Evolutionary conservation across 2,329 filamentous ascomycete genomes (phyloP).

Genomic region (Pyrenophora graminea): DNA sequence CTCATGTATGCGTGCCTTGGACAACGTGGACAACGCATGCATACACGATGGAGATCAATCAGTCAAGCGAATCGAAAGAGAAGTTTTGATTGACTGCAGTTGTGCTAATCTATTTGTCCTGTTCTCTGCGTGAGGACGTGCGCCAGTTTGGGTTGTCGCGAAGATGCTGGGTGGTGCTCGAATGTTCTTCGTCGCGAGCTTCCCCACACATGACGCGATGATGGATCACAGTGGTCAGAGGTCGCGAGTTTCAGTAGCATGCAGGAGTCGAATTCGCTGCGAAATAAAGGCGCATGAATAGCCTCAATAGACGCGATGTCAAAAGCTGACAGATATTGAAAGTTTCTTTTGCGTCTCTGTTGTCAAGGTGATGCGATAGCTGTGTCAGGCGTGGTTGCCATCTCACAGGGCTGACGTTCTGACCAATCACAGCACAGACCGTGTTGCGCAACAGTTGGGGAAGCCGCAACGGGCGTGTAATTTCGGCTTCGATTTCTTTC

Average conservation of each 20-base stretch:
- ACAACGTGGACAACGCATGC: conserved; percentile 1
- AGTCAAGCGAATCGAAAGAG: neutral
- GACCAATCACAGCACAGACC: conserved; percentile 17
- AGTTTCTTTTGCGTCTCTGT: neutral
- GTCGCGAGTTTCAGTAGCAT: neutral
- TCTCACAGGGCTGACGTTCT: conserved; percentile 3
- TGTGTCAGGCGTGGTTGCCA: conserved; percentile 2
- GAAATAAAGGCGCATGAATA: neutral
- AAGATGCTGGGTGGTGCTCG: conserved; percentile 10
- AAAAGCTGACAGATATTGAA: too few species aligned
- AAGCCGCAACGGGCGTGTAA: conserved; percentile 12
- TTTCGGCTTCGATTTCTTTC: conserved; percentile 15
- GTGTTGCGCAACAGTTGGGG: conserved; percentile 6
- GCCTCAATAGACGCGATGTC: neutral
- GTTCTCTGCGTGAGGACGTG: neutral
- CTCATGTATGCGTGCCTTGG: conserved; percentile 4
- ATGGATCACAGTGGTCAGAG: neutral
- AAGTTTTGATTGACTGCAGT: neutral
- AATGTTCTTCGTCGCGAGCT: conserved; percentile 10
- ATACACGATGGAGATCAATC: neutral
- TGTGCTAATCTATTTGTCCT: neutral
- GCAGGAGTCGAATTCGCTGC: neutral
- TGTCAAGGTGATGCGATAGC: conserved; percentile 2
- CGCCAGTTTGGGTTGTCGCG: neutral
- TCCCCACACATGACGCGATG: conserved; percentile 17